Evolutionary conservation across 2,329 filamentous ascomycete genomes (phyloP).

Genomic region (Beauveria pseudobassiana): DNA sequence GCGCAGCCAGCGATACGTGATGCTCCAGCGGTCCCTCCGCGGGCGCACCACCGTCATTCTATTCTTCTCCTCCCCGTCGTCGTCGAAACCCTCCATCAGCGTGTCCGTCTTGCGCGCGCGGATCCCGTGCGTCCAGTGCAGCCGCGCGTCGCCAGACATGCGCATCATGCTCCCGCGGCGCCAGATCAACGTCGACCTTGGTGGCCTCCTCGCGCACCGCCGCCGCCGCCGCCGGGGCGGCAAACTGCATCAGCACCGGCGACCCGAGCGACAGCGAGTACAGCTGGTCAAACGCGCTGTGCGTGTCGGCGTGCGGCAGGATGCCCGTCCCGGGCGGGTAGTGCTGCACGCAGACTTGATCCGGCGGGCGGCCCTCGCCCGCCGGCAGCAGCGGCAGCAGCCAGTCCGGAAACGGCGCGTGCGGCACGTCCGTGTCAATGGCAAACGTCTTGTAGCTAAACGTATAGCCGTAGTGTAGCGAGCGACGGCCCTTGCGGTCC

Average conservation of each 20-base stretch:
- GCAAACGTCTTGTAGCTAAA: conserved; percentile 54
- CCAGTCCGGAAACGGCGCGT: conserved; percentile 44
- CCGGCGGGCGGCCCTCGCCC: conserved; percentile 33
- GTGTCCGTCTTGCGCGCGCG: conserved; percentile 45
- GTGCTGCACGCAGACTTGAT: conserved; percentile 53
- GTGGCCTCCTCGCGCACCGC: too few relatives aligned
- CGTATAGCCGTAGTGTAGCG: conserved; percentile 48
- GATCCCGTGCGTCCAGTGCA: conserved; percentile 51
- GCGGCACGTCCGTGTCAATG: conserved; percentile 41
- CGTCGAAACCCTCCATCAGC: conserved; percentile 20
- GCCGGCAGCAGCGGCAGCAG: conserved; percentile 39
- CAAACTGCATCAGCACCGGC: conserved; percentile 38
- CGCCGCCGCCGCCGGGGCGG: conserved; percentile 12
- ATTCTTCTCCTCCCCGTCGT: too few relatives aligned
- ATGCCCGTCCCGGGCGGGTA: conserved; percentile 54
- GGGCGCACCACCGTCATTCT: conserved; percentile 25
- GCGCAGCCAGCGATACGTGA: conserved; percentile 48
- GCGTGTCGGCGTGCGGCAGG: conserved; percentile 54
- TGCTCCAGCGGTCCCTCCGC: conserved; percentile 42
- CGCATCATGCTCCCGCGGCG: conserved; percentile 41
- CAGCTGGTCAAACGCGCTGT: conserved; percentile 37
- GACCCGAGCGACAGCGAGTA: conserved; percentile 37
- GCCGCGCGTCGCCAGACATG: conserved; percentile 40
- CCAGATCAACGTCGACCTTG: conserved; percentile 37
- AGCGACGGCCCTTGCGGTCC: conserved; percentile 35